These are phyloP conservation scores for Nicotiana tomentosiformis DNA, from an alignment of 257 asterid species.

Conservation along the genomic window DNA sequence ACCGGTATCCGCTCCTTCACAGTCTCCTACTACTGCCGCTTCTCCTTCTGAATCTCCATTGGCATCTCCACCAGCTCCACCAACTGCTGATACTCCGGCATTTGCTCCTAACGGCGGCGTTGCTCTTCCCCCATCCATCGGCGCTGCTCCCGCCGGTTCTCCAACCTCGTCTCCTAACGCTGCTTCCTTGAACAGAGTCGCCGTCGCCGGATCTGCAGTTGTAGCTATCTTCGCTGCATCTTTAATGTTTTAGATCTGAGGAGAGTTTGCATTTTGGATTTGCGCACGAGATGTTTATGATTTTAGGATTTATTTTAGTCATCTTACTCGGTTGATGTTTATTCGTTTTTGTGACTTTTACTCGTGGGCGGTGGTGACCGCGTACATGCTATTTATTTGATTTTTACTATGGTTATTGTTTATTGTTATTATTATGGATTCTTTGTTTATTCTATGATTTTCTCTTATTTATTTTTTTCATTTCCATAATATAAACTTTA, in stretches of 20 bases:
- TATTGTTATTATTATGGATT: not conserved
- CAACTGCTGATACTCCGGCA: constrained; percentile 20
- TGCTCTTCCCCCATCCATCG: constrained; percentile 26
- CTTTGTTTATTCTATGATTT: not conserved
- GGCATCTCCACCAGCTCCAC: constrained; percentile 32
- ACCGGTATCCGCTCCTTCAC: constrained; percentile 26
- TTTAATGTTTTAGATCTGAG: constrained; percentile 32
- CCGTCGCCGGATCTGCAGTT: constrained; percentile 47
- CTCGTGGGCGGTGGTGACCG: not conserved
- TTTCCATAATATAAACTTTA: not conserved
- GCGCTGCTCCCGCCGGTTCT: constrained; percentile 33
- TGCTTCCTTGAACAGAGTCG: constrained; percentile 37
- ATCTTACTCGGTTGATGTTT: not conserved
- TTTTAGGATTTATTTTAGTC: not conserved
- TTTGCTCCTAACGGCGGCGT: constrained; percentile 15
- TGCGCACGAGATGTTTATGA: constrained; percentile 8
- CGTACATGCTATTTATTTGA: constrained; percentile 15
- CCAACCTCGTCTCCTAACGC: constrained; percentile 21
- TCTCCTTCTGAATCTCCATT: constrained; percentile 26
- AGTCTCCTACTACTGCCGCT: not conserved
- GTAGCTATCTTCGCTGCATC: constrained; percentile 36
- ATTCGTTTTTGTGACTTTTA: not conserved
- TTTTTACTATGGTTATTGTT: constrained; percentile 8
- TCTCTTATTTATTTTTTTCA: not conserved
- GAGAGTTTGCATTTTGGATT: not conserved